Conservation (phyloP, 2,329 filamentous ascomycete genomes). For the Epichloe bromicola region DNA sequence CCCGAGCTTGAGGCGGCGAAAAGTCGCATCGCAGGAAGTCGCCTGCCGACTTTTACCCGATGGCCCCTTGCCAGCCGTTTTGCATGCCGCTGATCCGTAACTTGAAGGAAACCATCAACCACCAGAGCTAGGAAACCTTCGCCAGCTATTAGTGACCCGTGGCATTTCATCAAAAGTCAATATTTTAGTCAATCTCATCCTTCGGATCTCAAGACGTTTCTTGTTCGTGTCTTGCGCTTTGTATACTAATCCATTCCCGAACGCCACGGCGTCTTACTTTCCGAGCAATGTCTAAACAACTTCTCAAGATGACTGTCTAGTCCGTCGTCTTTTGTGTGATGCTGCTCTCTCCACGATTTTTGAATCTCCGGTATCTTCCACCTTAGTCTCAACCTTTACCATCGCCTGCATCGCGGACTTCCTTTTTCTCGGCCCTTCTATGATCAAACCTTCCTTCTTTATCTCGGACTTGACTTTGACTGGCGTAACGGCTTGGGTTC, state of each 20-base stretch:
- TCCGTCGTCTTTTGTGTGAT: slow-evolving; percentile 18
- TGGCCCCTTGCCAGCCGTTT: background rate
- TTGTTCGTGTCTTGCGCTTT: no score
- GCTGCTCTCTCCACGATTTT: slow-evolving; percentile 11
- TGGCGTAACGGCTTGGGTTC: background rate
- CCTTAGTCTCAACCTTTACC: slow-evolving; percentile 9
- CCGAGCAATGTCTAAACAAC: background rate
- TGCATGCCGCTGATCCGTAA: background rate
- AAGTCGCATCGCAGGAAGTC: slow-evolving; percentile 11
- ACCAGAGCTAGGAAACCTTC: background rate
- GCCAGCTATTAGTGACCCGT: no score
- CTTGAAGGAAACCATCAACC: background rate
- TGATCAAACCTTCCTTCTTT: slow-evolving; percentile 13
- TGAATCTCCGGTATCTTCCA: slow-evolving; percentile 12
- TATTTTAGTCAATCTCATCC: no score
- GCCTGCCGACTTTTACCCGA: slow-evolving; percentile 21
- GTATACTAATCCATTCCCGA: no score
- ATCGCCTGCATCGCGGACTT: slow-evolving; percentile 9
- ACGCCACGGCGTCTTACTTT: background rate
- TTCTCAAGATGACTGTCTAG: slow-evolving; percentile 5
- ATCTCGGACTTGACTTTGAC: slow-evolving; percentile 3
- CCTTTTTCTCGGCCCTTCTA: slow-evolving; percentile 15
- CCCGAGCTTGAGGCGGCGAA: slow-evolving; percentile 16
- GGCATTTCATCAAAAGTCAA: no score
- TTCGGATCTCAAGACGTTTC: no score